These are phyloP conservation scores for Mimosa bimucronata DNA, from an alignment of 306 rosid species.

Conservation along the genomic window DNA sequence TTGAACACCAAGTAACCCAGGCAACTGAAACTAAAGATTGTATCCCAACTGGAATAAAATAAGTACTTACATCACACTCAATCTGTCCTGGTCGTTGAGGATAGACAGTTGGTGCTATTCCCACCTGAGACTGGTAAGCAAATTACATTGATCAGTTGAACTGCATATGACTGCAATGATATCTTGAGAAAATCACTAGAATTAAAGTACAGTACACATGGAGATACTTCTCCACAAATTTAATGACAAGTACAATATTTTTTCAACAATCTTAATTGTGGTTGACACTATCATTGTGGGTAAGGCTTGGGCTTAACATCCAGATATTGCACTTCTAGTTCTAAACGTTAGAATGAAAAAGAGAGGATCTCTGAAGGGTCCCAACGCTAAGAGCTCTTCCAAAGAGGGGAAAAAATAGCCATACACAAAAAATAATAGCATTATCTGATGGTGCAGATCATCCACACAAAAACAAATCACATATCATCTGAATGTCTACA, in stretches of 20 bases:
- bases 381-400: slow-evolving; percentile 10
- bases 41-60: slow-evolving; percentile 27
- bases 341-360: slow-evolving; percentile 13
- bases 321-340: slow-evolving; percentile 17
- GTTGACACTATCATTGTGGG: slow-evolving; percentile 13
- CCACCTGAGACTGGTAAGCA: slow-evolving; percentile 64
- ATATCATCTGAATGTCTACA: background rate
- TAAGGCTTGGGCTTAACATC: background rate
- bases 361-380: slow-evolving; percentile 5
- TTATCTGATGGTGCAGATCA: background rate
- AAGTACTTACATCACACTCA: slow-evolving; percentile 80
- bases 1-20: background rate
- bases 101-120: slow-evolving; percentile 57
- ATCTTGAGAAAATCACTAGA: slow-evolving; percentile 26
- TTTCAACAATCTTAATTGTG: background rate
- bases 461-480: background rate
- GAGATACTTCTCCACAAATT: slow-evolving; percentile 18
- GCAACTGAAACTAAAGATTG: slow-evolving; percentile 23
- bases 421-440: background rate
- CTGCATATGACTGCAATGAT: slow-evolving; percentile 31
- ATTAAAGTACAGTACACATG: background rate
- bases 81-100: slow-evolving; percentile 93
- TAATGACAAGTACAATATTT: background rate
- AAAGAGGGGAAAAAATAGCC: slow-evolving; percentile 7
- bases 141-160: slow-evolving; percentile 32